A percentile compares a stretch with the other conserved stretches of the same genome.
phyloP scores from a whole-genome alignment of 805 yeast species.

The Candida multigemmis region DNA sequence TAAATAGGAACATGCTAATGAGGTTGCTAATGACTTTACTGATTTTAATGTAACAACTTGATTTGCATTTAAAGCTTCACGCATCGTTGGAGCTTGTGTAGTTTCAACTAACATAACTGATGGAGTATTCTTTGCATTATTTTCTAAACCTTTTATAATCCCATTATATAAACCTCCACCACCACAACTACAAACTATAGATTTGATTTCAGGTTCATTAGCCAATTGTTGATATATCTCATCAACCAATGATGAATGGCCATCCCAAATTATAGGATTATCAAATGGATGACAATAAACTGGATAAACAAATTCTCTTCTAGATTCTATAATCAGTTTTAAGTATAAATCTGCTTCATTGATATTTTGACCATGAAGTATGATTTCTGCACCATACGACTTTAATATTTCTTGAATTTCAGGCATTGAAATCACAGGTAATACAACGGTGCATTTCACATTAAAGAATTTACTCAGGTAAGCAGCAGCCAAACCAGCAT shows the following conservation, averaged over 20 bases:
- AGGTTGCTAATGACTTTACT: constrained; percentile 15
- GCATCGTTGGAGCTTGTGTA: constrained; percentile 13
- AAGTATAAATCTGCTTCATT: constrained; percentile 22
- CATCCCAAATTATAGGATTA: constrained; percentile 20
- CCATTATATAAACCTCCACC: constrained; percentile 28
- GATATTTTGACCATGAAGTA: constrained; percentile 18
- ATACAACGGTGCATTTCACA: constrained; percentile 19
- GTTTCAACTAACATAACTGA: constrained; percentile 21
- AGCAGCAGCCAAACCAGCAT: constrained; percentile 28
- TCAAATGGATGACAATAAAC: constrained; percentile 26
- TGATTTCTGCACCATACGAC: constrained; percentile 12
- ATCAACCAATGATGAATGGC: constrained; percentile 15
- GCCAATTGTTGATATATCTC: constrained; percentile 15
- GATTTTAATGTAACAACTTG: constrained; percentile 9
- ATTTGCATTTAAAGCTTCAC: constrained; percentile 10
- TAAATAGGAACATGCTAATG: constrained; percentile 20
- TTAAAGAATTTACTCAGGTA: constrained; percentile 11
- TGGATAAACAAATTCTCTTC: constrained; percentile 7
- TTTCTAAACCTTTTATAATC: constrained; percentile 13
- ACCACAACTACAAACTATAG: constrained; percentile 21
- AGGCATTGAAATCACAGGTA: constrained; percentile 14
- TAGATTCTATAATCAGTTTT: constrained; percentile 7
- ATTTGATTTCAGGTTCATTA: constrained; percentile 10
- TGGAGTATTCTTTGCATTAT: constrained; percentile 9
- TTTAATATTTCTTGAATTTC: constrained; percentile 10